These are phyloP conservation scores for Cyberlindnera maritima DNA, from an alignment of 805 yeast species.

Conservation along the genomic window DNA sequence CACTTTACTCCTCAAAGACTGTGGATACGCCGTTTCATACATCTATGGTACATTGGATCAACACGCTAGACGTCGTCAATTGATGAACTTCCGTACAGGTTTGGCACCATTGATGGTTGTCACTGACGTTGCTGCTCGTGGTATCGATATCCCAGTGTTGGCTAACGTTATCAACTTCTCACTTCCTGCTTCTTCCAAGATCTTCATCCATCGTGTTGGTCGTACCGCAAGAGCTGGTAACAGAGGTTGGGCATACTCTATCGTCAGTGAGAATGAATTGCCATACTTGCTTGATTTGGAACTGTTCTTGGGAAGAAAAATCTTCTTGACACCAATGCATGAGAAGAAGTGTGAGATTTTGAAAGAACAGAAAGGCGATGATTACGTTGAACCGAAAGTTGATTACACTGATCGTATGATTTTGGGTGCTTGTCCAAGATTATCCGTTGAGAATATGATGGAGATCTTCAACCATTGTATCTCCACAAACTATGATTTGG, in stretches of 20 bases:
- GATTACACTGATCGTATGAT: constrained; percentile 76
- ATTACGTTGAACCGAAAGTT: constrained; percentile 52
- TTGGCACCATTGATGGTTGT: constrained; percentile 85
- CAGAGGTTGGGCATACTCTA: constrained; percentile 95
- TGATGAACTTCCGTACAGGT: constrained; percentile 82
- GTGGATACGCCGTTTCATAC: constrained; percentile 85
- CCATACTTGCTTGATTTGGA: constrained; percentile 91
- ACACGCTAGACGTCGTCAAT: constrained; percentile 86
- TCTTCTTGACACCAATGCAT: constrained; percentile 67
- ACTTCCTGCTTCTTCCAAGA: constrained; percentile 87
- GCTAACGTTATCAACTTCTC: constrained; percentile 94
- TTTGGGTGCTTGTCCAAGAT: constrained; percentile 79
- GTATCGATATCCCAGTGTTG: constrained; percentile 95
- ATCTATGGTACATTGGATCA: constrained; percentile 96
- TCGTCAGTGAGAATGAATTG: constrained; percentile 78
- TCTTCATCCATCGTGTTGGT: constrained; percentile 96
- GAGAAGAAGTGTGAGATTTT: constrained; percentile 57
- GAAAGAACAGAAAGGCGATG: constrained; percentile 41
- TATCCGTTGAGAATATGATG: constrained; percentile 62
- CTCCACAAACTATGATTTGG: constrained; percentile 64
- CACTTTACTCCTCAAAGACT: constrained; percentile 60
- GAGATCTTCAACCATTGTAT: constrained; percentile 69
- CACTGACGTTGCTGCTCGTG: constrained; percentile 98
- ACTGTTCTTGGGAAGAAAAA: constrained; percentile 80
- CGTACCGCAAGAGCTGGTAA: constrained; percentile 99